Evolutionary conservation across 2,329 filamentous ascomycete genomes (phyloP).

Genomic region (Dothidotthia symphoricarpi): DNA sequence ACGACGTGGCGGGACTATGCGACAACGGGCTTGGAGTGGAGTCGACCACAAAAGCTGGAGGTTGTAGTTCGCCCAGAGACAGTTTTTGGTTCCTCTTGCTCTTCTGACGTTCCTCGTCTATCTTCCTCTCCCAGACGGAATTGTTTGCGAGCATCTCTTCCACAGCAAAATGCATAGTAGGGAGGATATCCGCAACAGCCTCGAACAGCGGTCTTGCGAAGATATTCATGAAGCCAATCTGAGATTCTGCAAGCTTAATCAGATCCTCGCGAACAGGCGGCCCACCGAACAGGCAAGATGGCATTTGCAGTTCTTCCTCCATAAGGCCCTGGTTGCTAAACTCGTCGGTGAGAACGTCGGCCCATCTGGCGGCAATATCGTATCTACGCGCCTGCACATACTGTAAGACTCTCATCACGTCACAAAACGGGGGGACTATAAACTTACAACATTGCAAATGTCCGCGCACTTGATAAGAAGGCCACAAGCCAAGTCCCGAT

Average conservation of each 20-base stretch:
- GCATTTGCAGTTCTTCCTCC: constrained; percentile 83
- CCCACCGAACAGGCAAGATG: constrained; percentile 77
- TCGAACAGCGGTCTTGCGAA: constrained; percentile 92
- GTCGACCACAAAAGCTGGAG: constrained; percentile 25
- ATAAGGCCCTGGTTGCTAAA: constrained; percentile 91
- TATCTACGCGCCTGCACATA: constrained; percentile 72
- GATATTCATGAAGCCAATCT: constrained; percentile 94
- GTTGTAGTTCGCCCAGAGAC: constrained; percentile 19
- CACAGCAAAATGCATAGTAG: constrained; percentile 79
- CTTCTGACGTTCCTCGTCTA: constrained; percentile 61
- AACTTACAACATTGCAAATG: constrained; percentile 93
- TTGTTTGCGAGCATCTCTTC: constrained; percentile 79
- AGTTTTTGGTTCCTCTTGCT: constrained; percentile 39
- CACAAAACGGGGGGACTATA: neutral
- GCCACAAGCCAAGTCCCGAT: constrained; percentile 79
- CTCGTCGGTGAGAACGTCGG: constrained; percentile 89
- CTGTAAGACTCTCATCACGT: constrained; percentile 6
- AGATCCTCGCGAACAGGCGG: constrained; percentile 80
- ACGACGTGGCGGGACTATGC: constrained; percentile 19
- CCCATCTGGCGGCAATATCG: constrained; percentile 82
- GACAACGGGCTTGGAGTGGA: constrained; percentile 38
- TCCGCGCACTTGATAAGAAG: constrained; percentile 97
- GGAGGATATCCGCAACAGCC: constrained; percentile 80
- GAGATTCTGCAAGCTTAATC: constrained; percentile 77
- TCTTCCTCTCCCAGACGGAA: constrained; percentile 66